These are phyloP conservation scores for Medicago ruthenica DNA, from an alignment of 306 rosid genomes.

Conservation along the genomic window DNA sequence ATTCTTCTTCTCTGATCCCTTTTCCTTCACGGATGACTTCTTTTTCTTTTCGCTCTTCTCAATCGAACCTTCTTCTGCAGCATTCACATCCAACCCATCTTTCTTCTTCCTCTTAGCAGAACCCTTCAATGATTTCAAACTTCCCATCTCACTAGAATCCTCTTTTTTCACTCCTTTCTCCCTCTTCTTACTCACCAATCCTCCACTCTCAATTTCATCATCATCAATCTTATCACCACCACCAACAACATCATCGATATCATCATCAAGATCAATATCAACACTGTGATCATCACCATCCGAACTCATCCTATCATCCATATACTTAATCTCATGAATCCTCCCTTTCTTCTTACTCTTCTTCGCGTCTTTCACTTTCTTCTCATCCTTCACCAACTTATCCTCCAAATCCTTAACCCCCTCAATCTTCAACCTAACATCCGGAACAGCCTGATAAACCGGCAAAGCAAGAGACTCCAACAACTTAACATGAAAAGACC, in stretches of 20 bases:
- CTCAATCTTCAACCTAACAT: conserved; percentile 61
- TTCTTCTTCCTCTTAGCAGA: conserved; percentile 41
- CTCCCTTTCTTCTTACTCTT: conserved; percentile 67
- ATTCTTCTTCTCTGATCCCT: conserved; percentile 36
- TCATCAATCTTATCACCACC: background rate
- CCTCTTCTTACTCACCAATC: conserved; percentile 48
- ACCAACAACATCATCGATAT: conserved; percentile 26
- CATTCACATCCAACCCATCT: conserved; percentile 40
- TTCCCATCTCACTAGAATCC: conserved; percentile 39
- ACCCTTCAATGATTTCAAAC: conserved; percentile 48
- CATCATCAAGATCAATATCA: background rate
- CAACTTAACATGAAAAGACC: conserved; percentile 83
- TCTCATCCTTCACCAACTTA: background rate
- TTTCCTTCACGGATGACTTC: conserved; percentile 39
- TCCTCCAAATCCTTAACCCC: conserved; percentile 40
- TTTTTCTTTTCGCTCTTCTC: conserved; percentile 39
- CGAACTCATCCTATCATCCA: conserved; percentile 60
- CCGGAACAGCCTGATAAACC: conserved; percentile 67
- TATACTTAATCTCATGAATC: conserved; percentile 73
- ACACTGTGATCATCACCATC: conserved; percentile 38
- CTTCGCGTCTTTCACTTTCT: conserved; percentile 39
- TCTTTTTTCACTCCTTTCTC: conserved; percentile 54
- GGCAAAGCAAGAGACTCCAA: conserved; percentile 76
- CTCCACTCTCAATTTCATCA: conserved; percentile 19
- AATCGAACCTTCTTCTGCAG: conserved; percentile 32